phyloP scores from a whole-genome alignment of 208 protist genomes.

The Acanthamoeba lenticulata region DNA sequence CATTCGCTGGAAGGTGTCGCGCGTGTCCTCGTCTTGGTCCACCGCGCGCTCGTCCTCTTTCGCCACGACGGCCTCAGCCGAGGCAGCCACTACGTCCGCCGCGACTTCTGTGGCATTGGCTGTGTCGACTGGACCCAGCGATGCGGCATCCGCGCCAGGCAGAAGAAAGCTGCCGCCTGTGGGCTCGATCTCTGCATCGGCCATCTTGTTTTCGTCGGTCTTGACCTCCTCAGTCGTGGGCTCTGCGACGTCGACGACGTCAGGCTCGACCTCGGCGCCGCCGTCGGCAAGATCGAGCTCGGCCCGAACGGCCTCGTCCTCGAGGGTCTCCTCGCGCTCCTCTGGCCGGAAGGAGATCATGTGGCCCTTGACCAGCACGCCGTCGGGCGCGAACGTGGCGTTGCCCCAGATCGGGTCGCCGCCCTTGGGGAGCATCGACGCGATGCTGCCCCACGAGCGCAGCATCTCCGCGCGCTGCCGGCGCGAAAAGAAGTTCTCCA shows the following conservation, averaged over 20 bases:
- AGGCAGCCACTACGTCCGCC: too few relatives aligned
- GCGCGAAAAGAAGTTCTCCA: slow-evolving; percentile 90
- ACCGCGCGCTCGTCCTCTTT: too few relatives aligned
- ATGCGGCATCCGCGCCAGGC: too few relatives aligned
- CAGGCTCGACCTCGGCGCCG: neutral
- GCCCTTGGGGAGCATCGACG: slow-evolving; percentile 71
- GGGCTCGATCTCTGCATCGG: neutral
- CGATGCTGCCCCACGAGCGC: slow-evolving; percentile 76
- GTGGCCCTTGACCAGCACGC: neutral
- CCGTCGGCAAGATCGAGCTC: neutral
- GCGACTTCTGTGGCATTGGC: too few relatives aligned
- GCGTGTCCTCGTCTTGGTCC: too few relatives aligned
- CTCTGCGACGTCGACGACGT: neutral
- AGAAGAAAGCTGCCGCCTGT: neutral
- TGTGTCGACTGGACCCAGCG: too few relatives aligned
- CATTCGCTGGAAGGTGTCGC: too few relatives aligned
- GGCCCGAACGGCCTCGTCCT: neutral
- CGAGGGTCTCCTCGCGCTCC: neutral
- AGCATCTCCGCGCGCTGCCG: slow-evolving; percentile 85
- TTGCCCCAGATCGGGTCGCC: slow-evolving; percentile 73
- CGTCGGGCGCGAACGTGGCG: neutral
- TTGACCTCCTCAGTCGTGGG: neutral
- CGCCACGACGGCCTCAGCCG: too few relatives aligned
- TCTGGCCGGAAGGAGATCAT: neutral
- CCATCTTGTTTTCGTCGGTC: neutral